Conservation (phyloP, 495 filamentous ascomycete genomes). For the Astrocystis sublimbata region DNA sequence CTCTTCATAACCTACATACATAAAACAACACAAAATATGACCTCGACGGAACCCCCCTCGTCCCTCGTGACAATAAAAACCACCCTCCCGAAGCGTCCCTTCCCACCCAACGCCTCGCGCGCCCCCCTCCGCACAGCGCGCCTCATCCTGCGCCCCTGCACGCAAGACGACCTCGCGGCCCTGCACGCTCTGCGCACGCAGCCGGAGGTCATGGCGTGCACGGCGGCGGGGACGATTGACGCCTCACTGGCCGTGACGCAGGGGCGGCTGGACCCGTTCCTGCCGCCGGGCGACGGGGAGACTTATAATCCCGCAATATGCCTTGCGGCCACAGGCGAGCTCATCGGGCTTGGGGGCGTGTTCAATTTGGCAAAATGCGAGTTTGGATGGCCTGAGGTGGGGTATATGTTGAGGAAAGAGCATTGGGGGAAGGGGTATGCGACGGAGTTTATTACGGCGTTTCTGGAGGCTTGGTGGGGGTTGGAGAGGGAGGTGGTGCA, state of each 20-base stretch:
- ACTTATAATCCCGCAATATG: conserved; percentile 46
- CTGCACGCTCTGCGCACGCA: conserved; percentile 43
- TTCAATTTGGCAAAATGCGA: conserved; percentile 9
- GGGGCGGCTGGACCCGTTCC: conserved; percentile 30
- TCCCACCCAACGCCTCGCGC: conserved; percentile 26
- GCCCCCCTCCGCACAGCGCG: conserved; percentile 38
- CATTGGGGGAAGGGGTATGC: conserved; percentile 46
- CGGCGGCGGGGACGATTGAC: conserved; percentile 33
- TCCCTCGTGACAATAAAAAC: conserved; percentile 18
- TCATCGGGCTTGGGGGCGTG: conserved; percentile 40
- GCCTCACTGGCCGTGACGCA: conserved; percentile 33
- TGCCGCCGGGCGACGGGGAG: conserved; percentile 26
- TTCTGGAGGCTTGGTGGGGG: conserved; percentile 32
- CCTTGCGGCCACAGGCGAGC: conserved; percentile 32
- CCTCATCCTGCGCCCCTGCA: conserved; percentile 40
- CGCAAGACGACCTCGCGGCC: conserved; percentile 33
- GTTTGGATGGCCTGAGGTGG: conserved; percentile 48
- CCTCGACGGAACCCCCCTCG: neutral
- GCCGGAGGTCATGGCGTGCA: conserved; percentile 49
- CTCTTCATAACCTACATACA: too few relatives aligned
- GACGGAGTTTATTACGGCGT: conserved; percentile 46
- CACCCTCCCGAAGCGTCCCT: conserved; percentile 31
- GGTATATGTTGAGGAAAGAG: conserved; percentile 47
- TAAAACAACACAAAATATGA: too few relatives aligned
- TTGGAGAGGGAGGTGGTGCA: conserved; percentile 38